These are phyloP conservation scores for Kodamaea sp. DNA, from an alignment of 1,139 yeast species.

Conservation along the genomic window DNA sequence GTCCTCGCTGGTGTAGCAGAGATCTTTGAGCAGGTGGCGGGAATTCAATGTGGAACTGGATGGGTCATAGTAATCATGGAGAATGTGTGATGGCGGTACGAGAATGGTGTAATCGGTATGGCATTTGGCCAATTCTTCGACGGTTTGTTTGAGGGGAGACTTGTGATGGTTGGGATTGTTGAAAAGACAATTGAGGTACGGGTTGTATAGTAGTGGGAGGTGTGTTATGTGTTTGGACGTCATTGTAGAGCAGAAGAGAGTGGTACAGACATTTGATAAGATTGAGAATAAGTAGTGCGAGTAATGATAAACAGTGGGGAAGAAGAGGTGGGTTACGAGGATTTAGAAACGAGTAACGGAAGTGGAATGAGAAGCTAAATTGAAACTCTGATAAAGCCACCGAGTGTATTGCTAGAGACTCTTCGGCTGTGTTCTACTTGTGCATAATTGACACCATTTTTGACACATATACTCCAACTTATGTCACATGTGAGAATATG, in stretches of 20 bases:
- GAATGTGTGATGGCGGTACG: conserved; percentile 58
- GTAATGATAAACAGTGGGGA: too few species aligned
- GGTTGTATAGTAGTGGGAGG: conserved; percentile 54
- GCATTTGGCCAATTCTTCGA: conserved; percentile 38
- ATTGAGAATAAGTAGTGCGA: neutral
- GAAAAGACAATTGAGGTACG: conserved; percentile 66
- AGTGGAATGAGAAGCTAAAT: too few species aligned
- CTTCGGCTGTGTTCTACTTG: too few species aligned
- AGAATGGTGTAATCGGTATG: conserved; percentile 56
- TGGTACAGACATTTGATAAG: neutral
- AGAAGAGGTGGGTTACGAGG: neutral
- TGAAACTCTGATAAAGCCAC: too few species aligned
- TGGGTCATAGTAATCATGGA: conserved; percentile 54
- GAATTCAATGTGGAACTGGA: conserved; percentile 26
- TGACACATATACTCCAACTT: too few species aligned
- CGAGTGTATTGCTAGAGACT: too few species aligned
- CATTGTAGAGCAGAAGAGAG: conserved; percentile 1
- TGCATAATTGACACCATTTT: too few species aligned
- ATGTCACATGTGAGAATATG: too few species aligned
- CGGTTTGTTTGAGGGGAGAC: conserved; percentile 51
- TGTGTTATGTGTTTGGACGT: conserved; percentile 15
- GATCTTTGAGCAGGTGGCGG: conserved; percentile 47
- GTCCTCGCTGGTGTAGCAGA: conserved; percentile 61
- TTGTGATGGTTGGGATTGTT: conserved; percentile 60
- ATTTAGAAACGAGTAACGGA: too few species aligned